Percentiles rank a stretch among this genome's conserved stretches.
Evolutionary conservation across 345 rosid genomes (phyloP).

Genomic region (Salix exigua): DNA sequence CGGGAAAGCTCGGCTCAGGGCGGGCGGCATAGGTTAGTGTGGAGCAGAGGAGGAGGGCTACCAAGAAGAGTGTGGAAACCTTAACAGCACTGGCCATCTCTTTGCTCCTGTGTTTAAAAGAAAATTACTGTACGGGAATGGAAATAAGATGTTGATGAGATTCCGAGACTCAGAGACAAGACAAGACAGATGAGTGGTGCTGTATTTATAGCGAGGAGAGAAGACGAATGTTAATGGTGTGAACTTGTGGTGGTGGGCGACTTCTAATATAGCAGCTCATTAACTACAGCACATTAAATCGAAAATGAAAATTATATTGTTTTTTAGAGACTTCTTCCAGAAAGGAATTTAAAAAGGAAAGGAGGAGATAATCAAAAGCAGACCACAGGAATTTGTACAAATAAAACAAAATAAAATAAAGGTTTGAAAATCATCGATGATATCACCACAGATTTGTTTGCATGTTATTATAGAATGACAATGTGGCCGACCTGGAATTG

Average conservation of each 20-base stretch:
- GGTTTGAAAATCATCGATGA: too few species aligned
- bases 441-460: too few species aligned
- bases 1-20: constrained; percentile 30
- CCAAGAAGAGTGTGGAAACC: constrained; percentile 16
- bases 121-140: neutral
- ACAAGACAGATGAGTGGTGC: neutral
- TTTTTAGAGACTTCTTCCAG: neutral
- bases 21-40: constrained; percentile 43
- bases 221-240: neutral
- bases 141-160: too few species aligned
- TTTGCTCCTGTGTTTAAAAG: neutral
- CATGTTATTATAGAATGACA: too few species aligned
- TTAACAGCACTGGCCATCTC: constrained; percentile 6
- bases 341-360: neutral
- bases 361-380: too few species aligned
- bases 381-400: too few species aligned
- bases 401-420: too few species aligned
- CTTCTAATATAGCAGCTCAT: neutral
- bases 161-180: neutral
- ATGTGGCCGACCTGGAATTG: too few species aligned
- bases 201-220: neutral
- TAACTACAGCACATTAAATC: neutral
- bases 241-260: neutral
- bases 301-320: too few species aligned
- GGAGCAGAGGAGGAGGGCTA: constrained; percentile 49